A percentile compares a stretch with the other conserved stretches of the same genome.
These are phyloP conservation scores for Rhodofomes roseus DNA, from an alignment of 1,284 basidiomycete species.

Conservation along the genomic window DNA sequence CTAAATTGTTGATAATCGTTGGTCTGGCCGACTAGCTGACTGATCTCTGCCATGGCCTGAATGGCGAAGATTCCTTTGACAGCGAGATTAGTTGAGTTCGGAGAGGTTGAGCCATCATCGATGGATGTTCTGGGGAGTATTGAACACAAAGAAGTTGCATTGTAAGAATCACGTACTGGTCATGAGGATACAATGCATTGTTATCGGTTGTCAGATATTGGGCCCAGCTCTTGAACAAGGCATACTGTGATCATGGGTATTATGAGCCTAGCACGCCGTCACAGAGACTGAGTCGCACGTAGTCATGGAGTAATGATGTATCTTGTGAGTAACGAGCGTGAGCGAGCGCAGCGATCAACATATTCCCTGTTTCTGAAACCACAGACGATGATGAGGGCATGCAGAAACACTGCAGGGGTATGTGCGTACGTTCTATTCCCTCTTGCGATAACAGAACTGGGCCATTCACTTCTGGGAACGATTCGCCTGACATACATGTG, in stretches of 20 bases:
- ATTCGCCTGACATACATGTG: neutral
- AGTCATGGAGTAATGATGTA: slow-evolving; percentile 43
- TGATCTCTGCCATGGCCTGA: slow-evolving; percentile 60
- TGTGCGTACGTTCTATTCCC: slow-evolving; percentile 12
- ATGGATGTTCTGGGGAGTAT: slow-evolving; percentile 48
- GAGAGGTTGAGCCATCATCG: slow-evolving; percentile 30
- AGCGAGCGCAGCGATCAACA: slow-evolving; percentile 69
- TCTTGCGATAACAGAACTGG: neutral
- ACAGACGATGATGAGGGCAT: neutral
- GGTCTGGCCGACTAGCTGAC: slow-evolving; percentile 42
- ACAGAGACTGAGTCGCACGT: slow-evolving; percentile 34
- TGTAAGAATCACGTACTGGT: slow-evolving; percentile 37
- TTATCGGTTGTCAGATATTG: slow-evolving; percentile 49
- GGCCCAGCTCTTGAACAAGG: slow-evolving; percentile 64
- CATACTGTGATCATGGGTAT: slow-evolving; percentile 33
- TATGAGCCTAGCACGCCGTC: neutral
- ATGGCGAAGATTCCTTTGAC: slow-evolving; percentile 72
- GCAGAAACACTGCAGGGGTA: neutral
- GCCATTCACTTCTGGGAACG: neutral
- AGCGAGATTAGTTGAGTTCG: slow-evolving; percentile 75
- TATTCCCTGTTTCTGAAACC: slow-evolving; percentile 58
- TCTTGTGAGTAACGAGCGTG: slow-evolving; percentile 60
- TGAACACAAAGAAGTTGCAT: neutral
- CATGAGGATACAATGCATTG: slow-evolving; percentile 50
- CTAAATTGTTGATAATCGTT: slow-evolving; percentile 45